These are phyloP conservation scores for Cladophialophora immunda DNA, from an alignment of 2,329 filamentous ascomycete genomes.

Conservation along the genomic window DNA sequence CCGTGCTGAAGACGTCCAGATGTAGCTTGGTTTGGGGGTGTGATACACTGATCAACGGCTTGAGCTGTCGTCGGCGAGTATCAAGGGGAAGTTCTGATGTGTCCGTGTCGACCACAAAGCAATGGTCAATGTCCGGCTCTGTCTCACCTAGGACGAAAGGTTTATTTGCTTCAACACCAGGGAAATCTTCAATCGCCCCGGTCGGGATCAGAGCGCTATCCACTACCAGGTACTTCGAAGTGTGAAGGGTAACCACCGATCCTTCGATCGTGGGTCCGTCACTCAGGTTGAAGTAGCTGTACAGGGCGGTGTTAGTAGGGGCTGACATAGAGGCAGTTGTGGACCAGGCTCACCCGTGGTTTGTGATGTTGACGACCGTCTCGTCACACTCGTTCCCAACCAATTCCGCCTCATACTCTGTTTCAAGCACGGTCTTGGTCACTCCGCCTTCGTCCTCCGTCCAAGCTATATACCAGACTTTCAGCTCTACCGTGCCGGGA, in stretches of 20 bases:
- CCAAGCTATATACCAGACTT: conserved; percentile 79
- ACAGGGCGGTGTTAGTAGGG: conserved; percentile 18
- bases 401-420: conserved; percentile 90
- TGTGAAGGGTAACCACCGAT: conserved; percentile 66
- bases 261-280: conserved; percentile 67
- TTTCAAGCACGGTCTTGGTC: conserved; percentile 75
- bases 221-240: conserved; percentile 74
- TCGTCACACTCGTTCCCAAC: conserved; percentile 80
- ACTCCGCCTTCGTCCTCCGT: conserved; percentile 68
- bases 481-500: conserved; percentile 82
- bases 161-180: conserved; percentile 70
- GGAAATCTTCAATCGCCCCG: conserved; percentile 69
- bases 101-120: conserved; percentile 79
- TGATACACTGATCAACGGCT: conserved; percentile 73
- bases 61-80: conserved; percentile 70
- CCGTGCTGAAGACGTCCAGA: conserved; percentile 87
- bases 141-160: conserved; percentile 76
- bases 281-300: conserved; percentile 74
- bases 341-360: conserved; percentile 76
- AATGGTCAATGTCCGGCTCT: conserved; percentile 85
- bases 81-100: conserved; percentile 69
- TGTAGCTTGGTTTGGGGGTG: conserved; percentile 79
- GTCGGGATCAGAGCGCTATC: conserved; percentile 78
- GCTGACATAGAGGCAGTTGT: background rate
- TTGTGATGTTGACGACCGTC: conserved; percentile 91